Conservation (phyloP, 257 asterid species). For the Catharanthus roseus region DNA sequence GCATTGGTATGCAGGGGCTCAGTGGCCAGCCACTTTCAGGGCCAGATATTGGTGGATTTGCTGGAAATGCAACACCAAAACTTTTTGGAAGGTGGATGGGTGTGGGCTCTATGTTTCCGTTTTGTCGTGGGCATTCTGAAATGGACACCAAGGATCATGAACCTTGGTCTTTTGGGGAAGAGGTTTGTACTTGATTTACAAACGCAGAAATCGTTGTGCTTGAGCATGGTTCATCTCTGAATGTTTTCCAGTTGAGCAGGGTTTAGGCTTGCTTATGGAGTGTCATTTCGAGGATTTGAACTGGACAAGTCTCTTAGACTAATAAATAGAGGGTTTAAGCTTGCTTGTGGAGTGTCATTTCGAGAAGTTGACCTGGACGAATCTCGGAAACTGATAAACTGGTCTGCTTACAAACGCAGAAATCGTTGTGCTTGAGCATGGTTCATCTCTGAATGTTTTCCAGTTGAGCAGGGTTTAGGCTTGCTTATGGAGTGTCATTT, state of each 20-base stretch:
- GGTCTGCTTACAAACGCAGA: not conserved
- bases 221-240: not conserved
- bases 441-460: not conserved
- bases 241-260: not conserved
- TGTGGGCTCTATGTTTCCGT: constrained; percentile 86
- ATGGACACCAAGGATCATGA: constrained; percentile 71
- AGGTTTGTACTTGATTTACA: constrained; percentile 45
- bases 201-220: not conserved
- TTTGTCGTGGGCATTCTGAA: constrained; percentile 96
- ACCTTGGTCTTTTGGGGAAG: constrained; percentile 98
- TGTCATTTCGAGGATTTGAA: constrained; percentile 2
- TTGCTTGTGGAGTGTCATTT: not conserved
- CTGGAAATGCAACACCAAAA: constrained; percentile 90
- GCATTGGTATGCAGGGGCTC: constrained; percentile 53
- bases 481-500: not conserved
- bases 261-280: too few species aligned
- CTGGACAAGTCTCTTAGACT: not conserved
- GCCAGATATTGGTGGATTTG: constrained; percentile 98
- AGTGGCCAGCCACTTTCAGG: constrained; percentile 96
- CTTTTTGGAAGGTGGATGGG: constrained; percentile 99
- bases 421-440: not conserved
- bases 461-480: too few species aligned
- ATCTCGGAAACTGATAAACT: not conserved
- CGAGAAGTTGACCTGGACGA: not conserved
- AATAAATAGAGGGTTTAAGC: not conserved